Conservation (phyloP, 108 stramenopile species). For the Mediolabrus comicus region DNA sequence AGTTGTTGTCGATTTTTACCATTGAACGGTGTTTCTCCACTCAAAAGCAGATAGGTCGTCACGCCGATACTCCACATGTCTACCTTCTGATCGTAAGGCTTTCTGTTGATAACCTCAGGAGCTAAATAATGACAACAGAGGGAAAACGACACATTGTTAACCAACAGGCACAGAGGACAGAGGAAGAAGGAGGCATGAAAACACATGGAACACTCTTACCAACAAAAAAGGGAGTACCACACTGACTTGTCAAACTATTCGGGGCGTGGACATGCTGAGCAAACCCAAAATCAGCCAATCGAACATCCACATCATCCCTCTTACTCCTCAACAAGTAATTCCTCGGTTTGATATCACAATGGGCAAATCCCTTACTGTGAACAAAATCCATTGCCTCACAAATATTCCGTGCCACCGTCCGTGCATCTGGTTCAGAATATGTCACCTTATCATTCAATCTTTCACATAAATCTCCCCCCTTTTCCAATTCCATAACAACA, state of each 20-base stretch:
- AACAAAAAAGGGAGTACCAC: constrained; percentile 96
- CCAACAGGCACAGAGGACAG: neutral
- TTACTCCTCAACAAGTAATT: constrained; percentile 85
- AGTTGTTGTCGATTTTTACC: constrained; percentile 76
- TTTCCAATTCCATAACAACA: constrained; percentile 91
- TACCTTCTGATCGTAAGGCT: constrained; percentile 74
- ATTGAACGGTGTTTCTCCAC: constrained; percentile 87
- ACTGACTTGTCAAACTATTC: constrained; percentile 84
- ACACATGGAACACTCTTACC: constrained; percentile 15
- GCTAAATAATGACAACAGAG: constrained; percentile 12
- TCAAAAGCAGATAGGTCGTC: constrained; percentile 79
- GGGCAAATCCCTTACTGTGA: constrained; percentile 76
- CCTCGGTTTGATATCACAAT: constrained; percentile 93
- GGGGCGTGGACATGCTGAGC: constrained; percentile 82
- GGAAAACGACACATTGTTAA: neutral
- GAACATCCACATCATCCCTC: constrained; percentile 82
- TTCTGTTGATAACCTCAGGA: constrained; percentile 83
- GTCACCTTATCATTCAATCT: constrained; percentile 86
- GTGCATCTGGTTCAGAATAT: constrained; percentile 87
- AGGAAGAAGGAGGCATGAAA: neutral
- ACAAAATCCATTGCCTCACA: constrained; percentile 82
- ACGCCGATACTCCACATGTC: constrained; percentile 92
- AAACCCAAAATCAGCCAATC: constrained; percentile 95
- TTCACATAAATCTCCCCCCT: constrained; percentile 94
- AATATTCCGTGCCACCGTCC: constrained; percentile 79